Evolutionary conservation across 2,329 filamentous ascomycete species (phyloP), one percentile per base, ranked within the genome.

Genomic region (Alternaria sp.): DNA sequence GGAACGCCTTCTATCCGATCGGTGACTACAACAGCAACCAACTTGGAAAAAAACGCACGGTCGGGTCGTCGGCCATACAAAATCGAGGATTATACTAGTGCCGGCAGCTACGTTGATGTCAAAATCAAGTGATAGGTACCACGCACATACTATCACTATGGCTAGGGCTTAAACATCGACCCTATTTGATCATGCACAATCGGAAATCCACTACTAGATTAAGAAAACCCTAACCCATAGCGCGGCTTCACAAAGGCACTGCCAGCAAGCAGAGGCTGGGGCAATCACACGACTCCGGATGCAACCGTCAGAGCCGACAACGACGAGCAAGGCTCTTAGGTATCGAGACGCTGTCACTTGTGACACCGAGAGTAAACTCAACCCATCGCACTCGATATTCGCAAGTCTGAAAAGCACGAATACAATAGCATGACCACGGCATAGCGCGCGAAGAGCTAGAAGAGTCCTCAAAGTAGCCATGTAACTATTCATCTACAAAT

Each of bases 141-240:
- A 41, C 49, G 29, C 41, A 31, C 21, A 11, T 4, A n/a, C 1
- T 8, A 34, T 21, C 31, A 48, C 5, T 10, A 48, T 36, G 31
- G 21, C 23, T 34, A 48, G 6, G 13, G 14, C 31, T 36, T 8
- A 36, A 34, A 13, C 21, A 26, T 48, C 44, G 31, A 26, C 5
- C 21, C 8, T 26, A 5, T n/a, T 24, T 36, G 21, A 36, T 36
- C 4, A 48, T 36, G 21, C 44, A 21, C 23, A 10, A 24, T 48
- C n/a, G 31, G 14, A 26, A 14, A 8, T 7, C 13, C 44, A 36
- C 23, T 11, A 24, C 21, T 33, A 31, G 17, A 13, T 34, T 21
- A n/a, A 34, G 13, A 24, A 10, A 36, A 3, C 31, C 44, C 44
- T 48, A 48, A 48, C 44, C 44, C 44, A 48, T 36, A 26, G 31